Base-by-base conservation (phyloP, 768 basidiomycete species). In the Boletus tylopilopsis region DNA sequence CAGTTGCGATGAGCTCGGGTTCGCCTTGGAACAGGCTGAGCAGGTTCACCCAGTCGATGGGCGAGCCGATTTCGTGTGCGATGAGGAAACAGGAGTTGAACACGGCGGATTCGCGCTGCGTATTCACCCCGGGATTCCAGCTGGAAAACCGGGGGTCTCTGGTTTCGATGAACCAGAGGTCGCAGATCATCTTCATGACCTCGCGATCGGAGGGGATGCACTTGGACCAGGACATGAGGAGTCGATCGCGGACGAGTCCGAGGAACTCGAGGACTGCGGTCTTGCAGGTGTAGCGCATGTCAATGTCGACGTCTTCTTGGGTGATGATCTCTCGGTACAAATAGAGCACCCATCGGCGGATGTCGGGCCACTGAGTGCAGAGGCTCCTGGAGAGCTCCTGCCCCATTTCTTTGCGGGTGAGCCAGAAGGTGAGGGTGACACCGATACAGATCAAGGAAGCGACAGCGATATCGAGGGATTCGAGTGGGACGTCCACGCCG, bases 81-180 rank as follows among this genome's bases (percentile, higher is more conserved):
- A 66, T 56, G 29, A 68, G 55, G 27, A 66, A 62, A 34, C 56
- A 58, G 3, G 61, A 55, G 12, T 68, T 66, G 36, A 66, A 55
- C 34, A 66, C 40, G 0, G 55, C 63, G 5, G 64, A 65, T 57
- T 67, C 65, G n/a, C 66, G 64, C 29, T 66, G 63, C 19, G 49
- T 22, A 12, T 24, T 50, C 22, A 25, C 33, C 2, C 27, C 34
- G 15, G 32, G n/a, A 15, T 54, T 49, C 52, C 59, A 56, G 22
- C 61, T 64, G 10, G 54, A 63, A 25, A 68, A 66, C 5, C 50
- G 30, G 3, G 53, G 44, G n/a, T 66, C 57, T 8, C 51, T 24
- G 4, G 59, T 50, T 47, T 66, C 66, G 23, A 66, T 56, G 42
- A 56, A 58, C 64, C 63, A 66, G 15, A 66, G 59, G 24, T 59